phyloP scores from a whole-genome alignment of 208 protist species.

The Leishmania tarentolae region DNA sequence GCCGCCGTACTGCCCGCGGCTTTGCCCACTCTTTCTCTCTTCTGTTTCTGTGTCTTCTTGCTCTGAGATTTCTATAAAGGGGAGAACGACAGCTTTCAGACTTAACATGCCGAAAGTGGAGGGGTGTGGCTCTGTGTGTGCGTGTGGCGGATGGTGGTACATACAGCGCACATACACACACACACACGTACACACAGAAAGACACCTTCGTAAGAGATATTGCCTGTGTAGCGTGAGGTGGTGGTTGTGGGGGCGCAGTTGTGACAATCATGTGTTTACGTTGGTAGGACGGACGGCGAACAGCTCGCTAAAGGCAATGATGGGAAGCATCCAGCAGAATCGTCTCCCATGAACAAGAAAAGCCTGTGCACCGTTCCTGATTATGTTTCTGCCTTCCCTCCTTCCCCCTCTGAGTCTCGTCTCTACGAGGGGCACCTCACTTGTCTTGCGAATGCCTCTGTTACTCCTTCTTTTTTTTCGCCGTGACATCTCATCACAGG shows the following conservation, averaged over 20 bases:
- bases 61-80: not conserved
- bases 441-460: not conserved
- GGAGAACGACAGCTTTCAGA: not conserved
- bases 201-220: not conserved
- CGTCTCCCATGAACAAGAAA: not conserved
- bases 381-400: not conserved
- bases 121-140: not conserved
- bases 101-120: not conserved
- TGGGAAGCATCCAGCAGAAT: not conserved
- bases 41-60: not conserved
- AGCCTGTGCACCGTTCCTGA: not conserved
- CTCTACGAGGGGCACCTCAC: not conserved
- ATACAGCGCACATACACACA: not conserved
- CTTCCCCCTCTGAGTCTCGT: not conserved
- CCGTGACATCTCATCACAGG: not conserved
- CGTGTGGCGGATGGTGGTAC: not conserved
- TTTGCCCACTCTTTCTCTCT: not conserved
- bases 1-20: not conserved
- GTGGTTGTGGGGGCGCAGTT: not conserved
- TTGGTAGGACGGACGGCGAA: not conserved
- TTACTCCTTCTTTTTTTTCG: not conserved
- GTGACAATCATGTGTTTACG: not conserved
- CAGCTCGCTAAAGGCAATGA: not conserved
- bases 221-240: not conserved
- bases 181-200: not conserved